These are phyloP conservation scores for Penicillium vulpinum DNA, from an alignment of 2,329 filamentous ascomycete genomes.

Conservation along the genomic window DNA sequence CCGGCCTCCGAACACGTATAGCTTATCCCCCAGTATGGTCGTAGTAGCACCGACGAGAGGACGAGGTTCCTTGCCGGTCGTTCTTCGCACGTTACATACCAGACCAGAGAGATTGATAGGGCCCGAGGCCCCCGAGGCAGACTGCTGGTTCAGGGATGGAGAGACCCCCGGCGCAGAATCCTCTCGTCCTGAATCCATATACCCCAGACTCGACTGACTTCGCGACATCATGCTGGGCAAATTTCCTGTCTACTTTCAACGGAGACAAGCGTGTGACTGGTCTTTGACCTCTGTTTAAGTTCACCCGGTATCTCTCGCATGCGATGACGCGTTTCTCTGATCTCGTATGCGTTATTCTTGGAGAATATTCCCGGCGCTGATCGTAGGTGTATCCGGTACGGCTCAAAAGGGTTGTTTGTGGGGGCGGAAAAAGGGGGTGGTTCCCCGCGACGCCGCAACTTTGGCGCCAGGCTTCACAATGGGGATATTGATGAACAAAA, in stretches of 20 bases:
- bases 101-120: conserved; percentile 65
- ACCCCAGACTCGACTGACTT: conserved; percentile 43
- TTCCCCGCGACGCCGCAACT: conserved; percentile 11
- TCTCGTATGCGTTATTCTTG: neutral
- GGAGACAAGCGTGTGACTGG: neutral
- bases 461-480: neutral
- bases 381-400: neutral
- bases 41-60: conserved; percentile 93
- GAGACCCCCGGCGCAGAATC: conserved; percentile 33
- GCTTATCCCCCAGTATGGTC: conserved; percentile 88
- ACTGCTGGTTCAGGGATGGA: conserved; percentile 30
- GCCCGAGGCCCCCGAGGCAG: conserved; percentile 42
- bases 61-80: conserved; percentile 86
- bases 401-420: neutral
- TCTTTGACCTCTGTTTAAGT: conserved; percentile 1
- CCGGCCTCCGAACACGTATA: conserved; percentile 94
- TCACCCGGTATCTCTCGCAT: conserved; percentile 3
- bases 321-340: neutral
- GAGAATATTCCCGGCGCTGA: conserved; percentile 2
- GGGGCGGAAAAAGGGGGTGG: conserved; percentile 9
- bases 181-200: conserved; percentile 34
- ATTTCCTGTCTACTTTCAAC: conserved; percentile 10
- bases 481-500: neutral
- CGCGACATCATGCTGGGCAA: conserved; percentile 36
- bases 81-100: conserved; percentile 71